Evolutionary conservation across 495 filamentous ascomycete genomes (phyloP).

Genomic region (Tuber aestivum): DNA sequence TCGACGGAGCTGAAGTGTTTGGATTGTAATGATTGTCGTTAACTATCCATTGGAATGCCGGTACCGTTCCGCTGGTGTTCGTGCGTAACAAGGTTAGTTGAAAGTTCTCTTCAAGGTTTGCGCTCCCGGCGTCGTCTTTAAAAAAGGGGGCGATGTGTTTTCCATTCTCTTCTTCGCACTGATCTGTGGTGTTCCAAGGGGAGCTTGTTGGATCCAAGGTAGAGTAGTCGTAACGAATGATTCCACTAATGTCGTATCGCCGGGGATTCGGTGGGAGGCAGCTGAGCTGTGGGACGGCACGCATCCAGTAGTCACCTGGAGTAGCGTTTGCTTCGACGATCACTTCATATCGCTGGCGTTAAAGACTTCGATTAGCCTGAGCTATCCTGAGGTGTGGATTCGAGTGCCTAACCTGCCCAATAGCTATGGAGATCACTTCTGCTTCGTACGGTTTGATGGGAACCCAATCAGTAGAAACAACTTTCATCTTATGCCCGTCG

Average conservation of each 20-base stretch:
- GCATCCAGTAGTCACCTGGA: constrained; percentile 43
- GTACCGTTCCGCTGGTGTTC: no score
- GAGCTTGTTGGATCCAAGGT: constrained; percentile 43
- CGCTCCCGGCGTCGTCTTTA: constrained; percentile 42
- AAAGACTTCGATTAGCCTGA: no score
- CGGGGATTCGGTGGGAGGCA: constrained; percentile 29
- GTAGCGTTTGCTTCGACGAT: constrained; percentile 41
- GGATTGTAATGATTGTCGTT: no score
- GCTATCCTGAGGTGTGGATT: no score
- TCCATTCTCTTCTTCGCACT: constrained; percentile 46
- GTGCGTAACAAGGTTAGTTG: no score
- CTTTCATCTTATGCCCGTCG: constrained; percentile 44
- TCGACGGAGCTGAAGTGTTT: no score
- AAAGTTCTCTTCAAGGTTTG: constrained; percentile 28
- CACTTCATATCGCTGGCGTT: constrained; percentile 49
- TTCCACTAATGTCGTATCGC: constrained; percentile 31
- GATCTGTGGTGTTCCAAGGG: constrained; percentile 40
- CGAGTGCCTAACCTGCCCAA: constrained; percentile 25
- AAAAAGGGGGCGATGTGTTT: constrained; percentile 47
- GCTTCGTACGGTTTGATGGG: constrained; percentile 44
- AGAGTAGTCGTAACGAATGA: constrained; percentile 44
- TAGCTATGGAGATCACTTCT: constrained; percentile 19
- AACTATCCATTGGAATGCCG: no score
- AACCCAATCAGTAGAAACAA: constrained; percentile 47
- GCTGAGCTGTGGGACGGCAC: constrained; percentile 18